phyloP scores from a whole-genome alignment of 106 monocot genomes.

The Dioscorea dumetorum region DNA sequence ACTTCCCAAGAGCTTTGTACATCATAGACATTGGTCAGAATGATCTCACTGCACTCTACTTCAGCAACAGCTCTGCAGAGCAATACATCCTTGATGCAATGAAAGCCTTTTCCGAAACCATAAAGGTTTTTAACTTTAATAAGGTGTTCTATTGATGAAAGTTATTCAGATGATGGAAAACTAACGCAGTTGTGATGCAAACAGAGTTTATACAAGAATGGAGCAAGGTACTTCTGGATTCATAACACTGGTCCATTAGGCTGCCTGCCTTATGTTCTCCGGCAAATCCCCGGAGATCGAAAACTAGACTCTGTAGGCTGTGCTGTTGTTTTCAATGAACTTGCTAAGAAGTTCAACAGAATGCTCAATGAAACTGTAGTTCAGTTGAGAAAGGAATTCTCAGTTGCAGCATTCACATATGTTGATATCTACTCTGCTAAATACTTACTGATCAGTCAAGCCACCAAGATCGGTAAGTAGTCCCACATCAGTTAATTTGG shows the following conservation, averaged over 20 bases:
- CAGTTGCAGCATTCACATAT: conserved; percentile 25
- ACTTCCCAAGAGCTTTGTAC: conserved; percentile 46
- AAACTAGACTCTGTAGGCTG: conserved; percentile 36
- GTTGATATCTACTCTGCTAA: conserved; percentile 56
- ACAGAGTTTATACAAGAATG: conserved; percentile 27
- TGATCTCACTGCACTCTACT: conserved; percentile 34
- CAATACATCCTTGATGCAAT: conserved; percentile 21
- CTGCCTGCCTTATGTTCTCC: conserved; percentile 30
- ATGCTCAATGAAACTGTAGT: conserved; percentile 39
- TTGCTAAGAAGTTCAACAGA: conserved; percentile 37
- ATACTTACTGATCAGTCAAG: conserved; percentile 40
- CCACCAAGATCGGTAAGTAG: conserved; percentile 32
- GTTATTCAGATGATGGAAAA: too few relatives aligned
- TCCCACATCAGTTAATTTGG: too few relatives aligned
- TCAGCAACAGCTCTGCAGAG: conserved; percentile 10
- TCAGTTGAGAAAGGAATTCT: conserved; percentile 27
- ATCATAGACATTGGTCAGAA: conserved; percentile 63
- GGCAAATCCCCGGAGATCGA: neutral
- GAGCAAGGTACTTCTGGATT: conserved; percentile 52
- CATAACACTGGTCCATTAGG: conserved; percentile 56
- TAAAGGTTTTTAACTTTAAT: conserved; percentile 21
- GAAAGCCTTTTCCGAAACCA: conserved; percentile 6
- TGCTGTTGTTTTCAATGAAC: conserved; percentile 19
- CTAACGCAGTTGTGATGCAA: too few relatives aligned
- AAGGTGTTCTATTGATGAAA: too few relatives aligned